Base-by-base conservation (phyloP, 805 yeast genomes). In the Saccharomycopsis microspora region DNA sequence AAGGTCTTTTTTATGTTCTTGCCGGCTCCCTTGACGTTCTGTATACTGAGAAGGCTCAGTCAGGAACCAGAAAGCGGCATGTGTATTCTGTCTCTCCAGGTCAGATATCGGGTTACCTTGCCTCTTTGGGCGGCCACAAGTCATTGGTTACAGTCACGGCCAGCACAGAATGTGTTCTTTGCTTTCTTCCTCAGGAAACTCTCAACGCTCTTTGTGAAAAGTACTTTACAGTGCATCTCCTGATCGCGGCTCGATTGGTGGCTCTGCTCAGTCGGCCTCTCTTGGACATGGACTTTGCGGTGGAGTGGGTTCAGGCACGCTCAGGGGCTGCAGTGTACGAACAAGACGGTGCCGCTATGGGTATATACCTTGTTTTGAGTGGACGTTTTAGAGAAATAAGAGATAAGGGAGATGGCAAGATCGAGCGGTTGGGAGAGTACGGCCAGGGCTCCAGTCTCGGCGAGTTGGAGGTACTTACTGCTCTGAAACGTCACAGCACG, bases 361-460 rank as follows among this genome's bases (percentile, higher is more conserved):
- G 96, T 27, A 85, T 90, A 37, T 90, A 87, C 58, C 78, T 89
- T 40, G 93, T 90, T 1, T 63, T 90, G 31, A 89, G 87, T 64
- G 97, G 97, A 4, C 73, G 97, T 46, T 71, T 89, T 54, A 69
- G 97, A 42, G 82, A 88, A 4, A 68, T 80, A 19, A 61, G 55
- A 42, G 43, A 53, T 50, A 51, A 28, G 28, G 54, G 46, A 7
- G 47, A 54, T 10, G 52, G 48, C 10, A 50, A 53, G 32, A 54
- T 58, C 10, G 55, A 51, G 7, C 66, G 78, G 1, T 56, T 80
- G 10, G 85, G 83, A 2, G 98, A 90, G 60, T 81, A 78, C 58
- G 96, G 97, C 1, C 95, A 88, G 61, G 97, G 97, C 5, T 94
- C 87, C 56, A 84, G 95, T 39, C 75, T 93, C 51, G 98, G 97